Evolutionary conservation across 179 eudicot species (phyloP).

Genomic region (Pouteria campechiana): DNA sequence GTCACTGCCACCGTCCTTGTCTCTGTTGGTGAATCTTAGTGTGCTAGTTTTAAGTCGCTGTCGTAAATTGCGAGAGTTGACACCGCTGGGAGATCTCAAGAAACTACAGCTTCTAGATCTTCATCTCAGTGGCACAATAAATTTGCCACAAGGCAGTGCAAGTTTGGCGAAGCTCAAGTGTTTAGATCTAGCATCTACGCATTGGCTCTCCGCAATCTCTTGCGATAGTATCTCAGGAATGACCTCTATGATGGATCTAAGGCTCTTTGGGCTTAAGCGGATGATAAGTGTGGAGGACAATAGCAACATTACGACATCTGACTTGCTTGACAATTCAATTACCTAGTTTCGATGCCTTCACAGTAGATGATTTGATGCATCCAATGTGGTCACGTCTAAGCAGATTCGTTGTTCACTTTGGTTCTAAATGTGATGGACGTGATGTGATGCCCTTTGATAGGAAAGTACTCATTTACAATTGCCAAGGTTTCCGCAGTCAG

Average conservation of each 20-base stretch:
- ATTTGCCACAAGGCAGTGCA: conserved; percentile 3
- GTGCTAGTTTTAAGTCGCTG: conserved; percentile 6
- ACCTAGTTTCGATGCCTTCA: conserved; percentile 8
- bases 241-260: conserved; percentile 5
- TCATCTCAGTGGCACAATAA: neutral
- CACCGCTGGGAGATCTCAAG: conserved; percentile 8
- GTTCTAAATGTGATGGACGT: too few relatives aligned
- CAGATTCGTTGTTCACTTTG: conserved; percentile 2
- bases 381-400: conserved; percentile 10
- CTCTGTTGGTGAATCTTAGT: conserved; percentile 4
- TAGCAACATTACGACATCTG: too few relatives aligned
- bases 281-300: too few relatives aligned
- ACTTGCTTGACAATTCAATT: conserved; percentile 6
- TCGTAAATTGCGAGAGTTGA: conserved; percentile 4
- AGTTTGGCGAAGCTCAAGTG: conserved; percentile 6
- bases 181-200: conserved; percentile 10
- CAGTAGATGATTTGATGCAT: conserved; percentile 8
- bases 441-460: too few relatives aligned
- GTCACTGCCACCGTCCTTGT: conserved; percentile 12
- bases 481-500: too few relatives aligned
- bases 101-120: conserved; percentile 11
- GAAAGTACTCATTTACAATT: too few relatives aligned
- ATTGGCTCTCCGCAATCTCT: conserved; percentile 2
- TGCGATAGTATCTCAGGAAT: conserved; percentile 1
- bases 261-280: neutral